These are phyloP conservation scores for Ramalina peruviana DNA, from an alignment of 495 filamentous ascomycete species.

Conservation along the genomic window DNA sequence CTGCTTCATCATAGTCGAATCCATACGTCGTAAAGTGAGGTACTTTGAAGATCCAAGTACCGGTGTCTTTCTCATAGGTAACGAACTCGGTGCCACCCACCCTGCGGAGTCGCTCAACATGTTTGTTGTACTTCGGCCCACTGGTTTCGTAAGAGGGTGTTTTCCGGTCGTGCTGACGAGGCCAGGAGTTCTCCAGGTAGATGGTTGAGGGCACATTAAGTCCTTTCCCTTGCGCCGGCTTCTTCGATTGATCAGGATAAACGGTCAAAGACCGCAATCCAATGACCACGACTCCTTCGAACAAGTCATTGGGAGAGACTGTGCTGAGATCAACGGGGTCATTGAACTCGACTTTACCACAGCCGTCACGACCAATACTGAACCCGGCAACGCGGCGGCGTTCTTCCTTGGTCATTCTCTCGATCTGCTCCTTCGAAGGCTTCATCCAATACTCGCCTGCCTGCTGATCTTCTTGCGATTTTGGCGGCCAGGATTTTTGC, in stretches of 20 bases:
- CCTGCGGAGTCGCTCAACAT: slow-evolving; percentile 65
- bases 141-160: slow-evolving; percentile 37
- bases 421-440: slow-evolving; percentile 55
- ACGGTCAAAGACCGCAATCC: slow-evolving; percentile 66
- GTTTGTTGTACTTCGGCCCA: slow-evolving; percentile 53
- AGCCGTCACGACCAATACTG: slow-evolving; percentile 65
- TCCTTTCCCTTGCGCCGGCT: slow-evolving; percentile 70
- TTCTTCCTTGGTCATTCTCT: slow-evolving; percentile 57
- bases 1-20: slow-evolving; percentile 73
- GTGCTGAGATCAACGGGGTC: slow-evolving; percentile 64
- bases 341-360: slow-evolving; percentile 70
- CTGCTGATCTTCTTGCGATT: slow-evolving; percentile 36
- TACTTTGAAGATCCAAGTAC: slow-evolving; percentile 82
- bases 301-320: slow-evolving; percentile 58
- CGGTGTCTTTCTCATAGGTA: slow-evolving; percentile 59
- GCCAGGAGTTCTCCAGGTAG: slow-evolving; percentile 78
- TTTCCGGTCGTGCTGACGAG: slow-evolving; percentile 50
- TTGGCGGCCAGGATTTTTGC: slow-evolving; percentile 20
- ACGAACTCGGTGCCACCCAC: slow-evolving; percentile 70
- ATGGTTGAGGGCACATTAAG: slow-evolving; percentile 85
- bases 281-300: slow-evolving; percentile 57
- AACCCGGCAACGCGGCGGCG: slow-evolving; percentile 57
- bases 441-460: slow-evolving; percentile 76
- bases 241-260: slow-evolving; percentile 59
- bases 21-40: slow-evolving; percentile 93